Base-by-base conservation (phyloP, 2,329 filamentous ascomycete species). In the Colletotrichum truncatum region DNA sequence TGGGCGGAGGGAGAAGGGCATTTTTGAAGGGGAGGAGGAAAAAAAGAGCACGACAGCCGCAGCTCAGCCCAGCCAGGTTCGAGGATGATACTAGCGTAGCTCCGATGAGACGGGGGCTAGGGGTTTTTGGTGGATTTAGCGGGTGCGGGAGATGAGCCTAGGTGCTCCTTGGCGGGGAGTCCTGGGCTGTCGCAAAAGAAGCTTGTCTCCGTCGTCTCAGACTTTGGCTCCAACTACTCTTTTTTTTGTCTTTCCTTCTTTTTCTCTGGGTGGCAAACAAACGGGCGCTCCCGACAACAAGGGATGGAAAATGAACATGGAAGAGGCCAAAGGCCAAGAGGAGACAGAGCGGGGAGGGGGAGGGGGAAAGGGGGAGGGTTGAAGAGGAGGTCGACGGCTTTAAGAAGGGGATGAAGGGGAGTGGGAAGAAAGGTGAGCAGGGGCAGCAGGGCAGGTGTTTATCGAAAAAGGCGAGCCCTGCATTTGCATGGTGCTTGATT, bases 1-100 rank as follows among this genome's bases (percentile, higher is more conserved):
- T 23, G 46, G 25, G 30, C 39, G 46, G 36, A 38, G 55, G 32
- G 48, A 64, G 48, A 64, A 64, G 46, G 18, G 55, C 61, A 64
- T 64, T 43, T 61, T 41, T 39, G 41, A 32, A 23, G 28, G n/a
- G n/a, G 32, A 51, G 14, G 46, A n/a, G 14, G 34, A 9, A 41
- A 18, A 3, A 32, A 36, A 18, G 12, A 2, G n/a, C n/a, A n/a
- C n/a, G n/a, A n/a, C n/a, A n/a, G n/a, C n/a, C n/a, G n/a, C n/a
- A n/a, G n/a, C n/a, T n/a, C n/a, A n/a, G n/a, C n/a, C n/a, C n/a
- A n/a, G n/a, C n/a, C n/a, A n/a, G n/a, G n/a, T n/a, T n/a, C n/a
- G n/a, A n/a, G n/a, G n/a, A n/a, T n/a, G n/a, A n/a, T n/a, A n/a
- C n/a, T n/a, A n/a, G n/a, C n/a, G n/a, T n/a, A n/a, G n/a, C n/a